A percentile compares a stretch with the other conserved stretches of the same genome.
phyloP scores from a whole-genome alignment of 2,329 filamentous ascomycete species.

The Xylariales sp. region DNA sequence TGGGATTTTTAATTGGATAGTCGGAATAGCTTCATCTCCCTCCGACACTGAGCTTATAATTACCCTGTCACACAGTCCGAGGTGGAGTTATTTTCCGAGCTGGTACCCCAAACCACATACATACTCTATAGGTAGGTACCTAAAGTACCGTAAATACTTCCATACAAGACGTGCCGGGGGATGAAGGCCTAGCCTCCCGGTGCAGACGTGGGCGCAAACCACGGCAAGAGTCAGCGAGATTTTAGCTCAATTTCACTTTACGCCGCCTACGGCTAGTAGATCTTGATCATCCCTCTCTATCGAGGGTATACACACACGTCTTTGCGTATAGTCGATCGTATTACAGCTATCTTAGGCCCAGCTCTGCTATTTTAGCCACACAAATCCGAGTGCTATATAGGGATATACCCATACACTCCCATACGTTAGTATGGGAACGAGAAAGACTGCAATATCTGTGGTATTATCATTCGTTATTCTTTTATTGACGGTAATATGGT shows the following conservation, averaged over 20 bases:
- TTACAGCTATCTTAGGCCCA: not conserved
- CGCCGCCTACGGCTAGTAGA: constrained; percentile 14
- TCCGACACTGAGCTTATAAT: constrained; percentile 29
- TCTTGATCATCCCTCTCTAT: not conserved
- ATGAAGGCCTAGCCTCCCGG: not conserved
- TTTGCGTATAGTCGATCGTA: not conserved
- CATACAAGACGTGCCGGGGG: constrained; percentile 21
- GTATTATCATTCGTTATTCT: not conserved
- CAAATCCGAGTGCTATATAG: not conserved
- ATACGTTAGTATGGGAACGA: not conserved
- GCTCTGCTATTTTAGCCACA: not conserved
- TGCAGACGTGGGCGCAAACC: constrained; percentile 15
- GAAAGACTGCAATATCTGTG: not conserved
- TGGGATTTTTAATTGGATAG: constrained; percentile 24
- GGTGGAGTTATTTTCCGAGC: constrained; percentile 33
- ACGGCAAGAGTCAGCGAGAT: constrained; percentile 38
- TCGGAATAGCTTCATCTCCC: constrained; percentile 32
- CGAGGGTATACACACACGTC: not conserved
- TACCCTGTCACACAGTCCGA: constrained; percentile 36
- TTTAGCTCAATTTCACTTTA: not conserved
- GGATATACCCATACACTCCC: not conserved
- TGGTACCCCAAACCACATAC: constrained; percentile 22
- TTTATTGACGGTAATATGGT: too few species aligned
- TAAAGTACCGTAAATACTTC: constrained; percentile 8
- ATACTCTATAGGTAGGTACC: constrained; percentile 4